These are phyloP conservation scores for Nematocida minor DNA, from an alignment of 371 early-diverging fungal species.

Conservation along the genomic window DNA sequence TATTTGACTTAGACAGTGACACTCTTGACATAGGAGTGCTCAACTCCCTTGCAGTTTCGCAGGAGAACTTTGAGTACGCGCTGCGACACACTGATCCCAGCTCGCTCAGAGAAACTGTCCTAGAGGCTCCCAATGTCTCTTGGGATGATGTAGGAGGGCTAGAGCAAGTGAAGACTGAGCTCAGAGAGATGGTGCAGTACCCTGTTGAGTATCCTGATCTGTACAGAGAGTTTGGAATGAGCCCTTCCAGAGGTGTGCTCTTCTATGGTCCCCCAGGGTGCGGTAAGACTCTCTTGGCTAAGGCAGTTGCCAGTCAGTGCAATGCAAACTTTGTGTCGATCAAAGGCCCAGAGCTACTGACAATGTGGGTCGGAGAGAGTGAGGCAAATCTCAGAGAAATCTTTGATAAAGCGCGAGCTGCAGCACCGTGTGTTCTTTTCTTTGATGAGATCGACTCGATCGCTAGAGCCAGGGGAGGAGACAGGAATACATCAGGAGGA, in stretches of 20 bases:
- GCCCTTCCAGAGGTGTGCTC: slow-evolving; percentile 94
- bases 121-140: slow-evolving; percentile 91
- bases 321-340: slow-evolving; percentile 99
- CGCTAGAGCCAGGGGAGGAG: slow-evolving; percentile 84
- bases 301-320: slow-evolving; percentile 99
- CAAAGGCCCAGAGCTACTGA: slow-evolving; percentile 97
- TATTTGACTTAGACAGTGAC: slow-evolving; percentile 94
- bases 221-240: slow-evolving; percentile 99
- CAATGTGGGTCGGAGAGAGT: slow-evolving; percentile 99
- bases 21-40: slow-evolving; percentile 92
- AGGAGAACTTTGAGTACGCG: slow-evolving; percentile 92
- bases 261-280: slow-evolving; percentile 99
- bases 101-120: slow-evolving; percentile 95
- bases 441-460: slow-evolving; percentile 99
- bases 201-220: slow-evolving; percentile 99
- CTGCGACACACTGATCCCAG: slow-evolving; percentile 92
- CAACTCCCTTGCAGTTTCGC: slow-evolving; percentile 89
- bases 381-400: slow-evolving; percentile 98
- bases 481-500: slow-evolving; percentile 84
- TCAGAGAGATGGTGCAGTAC: slow-evolving; percentile 98
- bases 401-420: slow-evolving; percentile 97
- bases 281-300: slow-evolving; percentile 98
- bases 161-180: slow-evolving; percentile 91
- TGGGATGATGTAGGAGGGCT: slow-evolving; percentile 99
- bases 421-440: slow-evolving; percentile 99